Base-by-base conservation (phyloP, 129 eudicot genomes). In the Scalesia atractyloides region DNA sequence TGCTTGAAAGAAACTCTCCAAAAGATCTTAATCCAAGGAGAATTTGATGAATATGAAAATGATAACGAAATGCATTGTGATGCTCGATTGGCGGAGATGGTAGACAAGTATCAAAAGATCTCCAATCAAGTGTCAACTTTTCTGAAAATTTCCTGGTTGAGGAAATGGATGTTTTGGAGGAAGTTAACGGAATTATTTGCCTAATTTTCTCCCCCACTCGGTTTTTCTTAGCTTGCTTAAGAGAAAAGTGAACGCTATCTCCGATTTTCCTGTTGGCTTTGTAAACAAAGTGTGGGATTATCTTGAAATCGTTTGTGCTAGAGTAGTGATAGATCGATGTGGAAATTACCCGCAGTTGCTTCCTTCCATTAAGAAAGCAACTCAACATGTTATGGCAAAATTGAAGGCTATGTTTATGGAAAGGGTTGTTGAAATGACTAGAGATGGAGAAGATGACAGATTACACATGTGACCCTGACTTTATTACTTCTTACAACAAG, bases 391-490 rank as follows among this genome's bases (percentile, higher is more conserved):
- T 14, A 19, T 81, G 43, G 15, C 5, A 11, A 71, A 50, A 61
- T 43, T 56, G 66, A 75, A 75, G 49, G 49, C 2, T 2, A 46
- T 54, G 69, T 69, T 73, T 15, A 7, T n/a, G 54, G 65, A 69
- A 63, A 49, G 81, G 18, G 84, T 75, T 18, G 7, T 0, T 2
- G 84, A 81, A 54, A 81, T 81, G 64, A 68, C n/a, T 76, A 0
- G 81, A 70, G 43, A 81, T 81, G 84, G 84, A 80, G 47, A 69
- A 69, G 50, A 34, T 75, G 2, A 69, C 77, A 0, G 77, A 81
- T 15, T 81, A 75, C 66, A 81, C 84, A 20, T 81, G 84, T 57
- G 74, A 80, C 19, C 77, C 76, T 2, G 76, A 80, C 2, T 80
- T 61, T 24, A 62, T 39, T n/a, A 2, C 73, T n/a, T 26, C 43